Percentiles rank a stretch among this genome's conserved stretches.
Evolutionary conservation across 805 yeast species (phyloP).

Genomic region (Priceomyces fermenticarens): DNA sequence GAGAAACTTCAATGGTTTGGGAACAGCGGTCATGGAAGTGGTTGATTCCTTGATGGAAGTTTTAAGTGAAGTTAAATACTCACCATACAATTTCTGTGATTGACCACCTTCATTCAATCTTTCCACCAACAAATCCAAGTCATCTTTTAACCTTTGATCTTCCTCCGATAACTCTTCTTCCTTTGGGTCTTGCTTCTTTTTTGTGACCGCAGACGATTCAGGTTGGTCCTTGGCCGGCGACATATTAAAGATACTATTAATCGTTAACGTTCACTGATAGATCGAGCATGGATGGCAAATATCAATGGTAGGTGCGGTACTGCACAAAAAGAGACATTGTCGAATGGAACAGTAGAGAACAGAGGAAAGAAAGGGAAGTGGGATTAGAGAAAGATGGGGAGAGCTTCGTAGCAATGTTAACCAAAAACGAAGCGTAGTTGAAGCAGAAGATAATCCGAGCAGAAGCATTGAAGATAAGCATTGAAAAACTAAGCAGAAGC

Average conservation of each 20-base stretch:
- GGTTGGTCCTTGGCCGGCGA: conserved; percentile 32
- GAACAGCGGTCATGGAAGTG: conserved; percentile 98
- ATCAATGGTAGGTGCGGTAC: neutral
- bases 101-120: conserved; percentile 57
- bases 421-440: no score
- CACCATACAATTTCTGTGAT: conserved; percentile 44
- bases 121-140: conserved; percentile 84
- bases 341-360: no score
- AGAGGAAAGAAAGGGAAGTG: no score
- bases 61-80: conserved; percentile 69
- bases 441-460: no score
- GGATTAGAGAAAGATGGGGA: no score
- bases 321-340: neutral
- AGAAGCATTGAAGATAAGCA: no score
- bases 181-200: conserved; percentile 22
- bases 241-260: conserved; percentile 15
- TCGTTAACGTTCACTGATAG: neutral
- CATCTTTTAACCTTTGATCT: conserved; percentile 82
- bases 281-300: conserved; percentile 9
- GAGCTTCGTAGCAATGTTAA: no score
- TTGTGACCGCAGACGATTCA: conserved; percentile 15
- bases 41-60: conserved; percentile 85
- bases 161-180: conserved; percentile 93
- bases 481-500: no score
- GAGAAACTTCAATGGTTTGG: conserved; percentile 93